phyloP scores from a whole-genome alignment of 2,329 filamentous ascomycete genomes.

The Aspergillus brasiliensis region DNA sequence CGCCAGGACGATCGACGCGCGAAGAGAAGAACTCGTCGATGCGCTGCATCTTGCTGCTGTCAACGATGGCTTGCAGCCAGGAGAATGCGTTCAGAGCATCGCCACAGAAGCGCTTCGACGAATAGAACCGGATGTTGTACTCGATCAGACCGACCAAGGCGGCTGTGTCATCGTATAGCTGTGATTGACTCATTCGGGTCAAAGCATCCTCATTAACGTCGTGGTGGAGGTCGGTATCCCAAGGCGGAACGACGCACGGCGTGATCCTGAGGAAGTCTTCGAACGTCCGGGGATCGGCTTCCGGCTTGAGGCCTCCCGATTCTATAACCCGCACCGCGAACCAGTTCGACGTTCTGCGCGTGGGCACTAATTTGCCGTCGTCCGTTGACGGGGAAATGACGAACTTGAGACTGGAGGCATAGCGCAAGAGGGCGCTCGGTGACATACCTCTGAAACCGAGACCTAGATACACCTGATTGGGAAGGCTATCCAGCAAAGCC shows the following conservation, averaged over 20 bases:
- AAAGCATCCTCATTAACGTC: conserved; percentile 23
- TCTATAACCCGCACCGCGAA: conserved; percentile 55
- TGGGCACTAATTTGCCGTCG: conserved; percentile 30
- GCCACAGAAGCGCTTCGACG: conserved; percentile 26
- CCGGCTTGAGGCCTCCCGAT: conserved; percentile 48
- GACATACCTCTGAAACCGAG: conserved; percentile 35
- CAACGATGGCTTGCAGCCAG: conserved; percentile 37
- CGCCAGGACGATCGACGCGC: conserved; percentile 17
- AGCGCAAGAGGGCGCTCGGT: conserved; percentile 31
- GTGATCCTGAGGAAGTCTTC: conserved; percentile 42
- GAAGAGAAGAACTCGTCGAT: conserved; percentile 38
- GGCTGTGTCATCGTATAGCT: conserved; percentile 37
- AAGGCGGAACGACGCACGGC: conserved; percentile 34
- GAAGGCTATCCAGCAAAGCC: conserved; percentile 56
- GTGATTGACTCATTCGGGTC: conserved; percentile 25
- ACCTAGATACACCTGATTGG: conserved; percentile 49
- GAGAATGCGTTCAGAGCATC: conserved; percentile 33
- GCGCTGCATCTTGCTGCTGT: conserved; percentile 38
- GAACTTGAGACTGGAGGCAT: conserved; percentile 25
- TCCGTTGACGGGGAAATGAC: conserved; percentile 10
- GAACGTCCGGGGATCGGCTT: conserved; percentile 48
- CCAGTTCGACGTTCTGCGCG: conserved; percentile 37
- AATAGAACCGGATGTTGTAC: conserved; percentile 33
- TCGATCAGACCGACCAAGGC: conserved; percentile 38
- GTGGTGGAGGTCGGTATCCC: conserved; percentile 27